Conservation (phyloP, 805 yeast genomes). For the Torulaspora indica region DNA sequence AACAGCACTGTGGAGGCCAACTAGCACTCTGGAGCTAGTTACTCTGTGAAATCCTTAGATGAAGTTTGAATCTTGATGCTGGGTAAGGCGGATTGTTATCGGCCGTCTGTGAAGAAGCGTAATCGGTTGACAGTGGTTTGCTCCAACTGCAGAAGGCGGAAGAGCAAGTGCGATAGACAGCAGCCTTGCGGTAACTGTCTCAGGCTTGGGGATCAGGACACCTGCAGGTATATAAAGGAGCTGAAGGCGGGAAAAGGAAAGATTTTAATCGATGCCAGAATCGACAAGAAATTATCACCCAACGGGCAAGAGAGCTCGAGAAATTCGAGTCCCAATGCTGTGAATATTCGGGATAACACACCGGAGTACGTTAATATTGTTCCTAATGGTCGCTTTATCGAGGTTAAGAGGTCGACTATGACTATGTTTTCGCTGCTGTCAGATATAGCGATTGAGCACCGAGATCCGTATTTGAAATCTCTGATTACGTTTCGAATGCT, state of each 20-base stretch:
- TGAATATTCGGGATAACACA: no score
- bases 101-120: constrained; percentile 19
- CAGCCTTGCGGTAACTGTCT: constrained; percentile 30
- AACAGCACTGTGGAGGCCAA: not conserved
- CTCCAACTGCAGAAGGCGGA: constrained; percentile 33
- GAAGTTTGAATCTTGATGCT: constrained; percentile 2
- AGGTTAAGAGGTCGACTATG: constrained; percentile 30
- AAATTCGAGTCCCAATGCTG: no score
- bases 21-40: not conserved
- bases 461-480: constrained; percentile 28
- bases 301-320: not conserved
- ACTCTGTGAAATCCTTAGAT: constrained; percentile 1
- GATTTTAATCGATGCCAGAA: not conserved
- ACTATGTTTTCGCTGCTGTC: constrained; percentile 24
- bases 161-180: constrained; percentile 31
- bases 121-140: constrained; percentile 32
- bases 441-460: constrained; percentile 25
- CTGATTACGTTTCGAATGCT: constrained; percentile 23
- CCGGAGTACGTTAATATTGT: constrained; percentile 20
- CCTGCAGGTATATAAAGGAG: constrained; percentile 17
- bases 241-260: not conserved
- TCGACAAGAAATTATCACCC: not conserved
- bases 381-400: constrained; percentile 26
- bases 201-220: constrained; percentile 19
- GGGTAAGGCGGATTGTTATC: constrained; percentile 3